Evolutionary conservation across 83 land plant genomes (phyloP).

Genomic region (Diphasiastrum complanatum): DNA sequence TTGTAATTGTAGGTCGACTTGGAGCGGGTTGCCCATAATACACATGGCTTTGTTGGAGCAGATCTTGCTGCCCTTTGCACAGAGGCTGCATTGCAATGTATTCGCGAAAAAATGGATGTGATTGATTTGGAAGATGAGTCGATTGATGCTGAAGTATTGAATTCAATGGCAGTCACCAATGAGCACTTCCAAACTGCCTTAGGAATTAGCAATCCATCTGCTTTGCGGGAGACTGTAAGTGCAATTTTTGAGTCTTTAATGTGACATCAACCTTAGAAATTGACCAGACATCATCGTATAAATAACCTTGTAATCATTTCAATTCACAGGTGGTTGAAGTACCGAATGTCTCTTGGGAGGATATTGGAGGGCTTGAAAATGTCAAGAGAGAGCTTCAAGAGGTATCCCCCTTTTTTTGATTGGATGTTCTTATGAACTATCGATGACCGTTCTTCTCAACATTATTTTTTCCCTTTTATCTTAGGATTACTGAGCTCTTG

Average conservation of each 20-base stretch:
- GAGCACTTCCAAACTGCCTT: constrained; percentile 18
- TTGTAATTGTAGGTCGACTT: constrained; percentile 6
- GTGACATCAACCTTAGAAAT: too few relatives aligned
- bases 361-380: neutral
- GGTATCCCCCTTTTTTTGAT: too few relatives aligned
- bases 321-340: neutral
- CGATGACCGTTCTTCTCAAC: too few relatives aligned
- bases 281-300: too few relatives aligned
- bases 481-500: too few relatives aligned
- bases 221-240: constrained; percentile 12
- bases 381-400: constrained; percentile 2
- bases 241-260: neutral
- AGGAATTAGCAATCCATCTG: constrained; percentile 14
- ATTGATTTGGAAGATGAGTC: constrained; percentile 16
- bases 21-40: constrained; percentile 8
- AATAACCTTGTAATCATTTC: neutral
- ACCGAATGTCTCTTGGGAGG: neutral
- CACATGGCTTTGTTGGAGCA: constrained; percentile 13
- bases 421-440: too few relatives aligned
- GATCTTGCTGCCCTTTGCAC: constrained; percentile 16
- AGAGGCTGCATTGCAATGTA: constrained; percentile 11
- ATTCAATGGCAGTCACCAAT: constrained; percentile 11
- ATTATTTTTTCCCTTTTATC: too few relatives aligned
- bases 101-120: constrained; percentile 16
- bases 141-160: constrained; percentile 11